Evolutionary conservation across 176 grass and related monocot genomes (phyloP), one percentile per base, ranked within the genome.

Genomic region (Zea mays): DNA sequence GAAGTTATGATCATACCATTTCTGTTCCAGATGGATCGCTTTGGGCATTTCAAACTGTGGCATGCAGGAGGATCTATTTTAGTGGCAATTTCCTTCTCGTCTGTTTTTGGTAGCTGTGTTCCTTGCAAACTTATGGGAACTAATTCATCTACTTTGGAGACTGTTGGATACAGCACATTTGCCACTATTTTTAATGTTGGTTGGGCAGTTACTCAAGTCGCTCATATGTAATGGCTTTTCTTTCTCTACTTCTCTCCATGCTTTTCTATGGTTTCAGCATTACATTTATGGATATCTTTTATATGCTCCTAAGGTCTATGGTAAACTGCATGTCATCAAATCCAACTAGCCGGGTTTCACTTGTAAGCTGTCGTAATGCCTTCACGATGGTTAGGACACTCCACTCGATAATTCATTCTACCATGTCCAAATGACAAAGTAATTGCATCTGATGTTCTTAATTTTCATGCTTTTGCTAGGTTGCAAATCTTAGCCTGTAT

Each of bases 291-390:
- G 61, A 73, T 79, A 15, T 75, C 3, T 79, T 87, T 64, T 69
- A 46, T 36, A 82, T 79, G 56, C 56, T 90, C 42, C 37, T 62
- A 83, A 98, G 96, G 96, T 91, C 92, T 60, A 99, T 99, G 96
- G 96, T 99, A 74, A 98, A 98, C 85, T 95, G 96, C 82, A 98
- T 98, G 54, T 94, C 96, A 59, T 90, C 85, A 83, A 87, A 98
- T 62, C 87, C 96, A 72, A 92, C 87, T 80, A 95, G 96, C 82
- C 85, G 92, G 82, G 92, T 98, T 89, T 85, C 92, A 79, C 79
- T 98, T 85, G 89, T 93, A 64, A 98, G 96, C 82, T 98, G 96
- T 45, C 96, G 92, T 55, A 98, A 98, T 87, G 96, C 96, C 61
- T 98, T 98, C 85, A 92, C 96, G 51, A 98, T 98, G 95, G 95